phyloP scores from a whole-genome alignment of 2,329 filamentous ascomycete genomes.

The Stagonosporopsis vannaccii region DNA sequence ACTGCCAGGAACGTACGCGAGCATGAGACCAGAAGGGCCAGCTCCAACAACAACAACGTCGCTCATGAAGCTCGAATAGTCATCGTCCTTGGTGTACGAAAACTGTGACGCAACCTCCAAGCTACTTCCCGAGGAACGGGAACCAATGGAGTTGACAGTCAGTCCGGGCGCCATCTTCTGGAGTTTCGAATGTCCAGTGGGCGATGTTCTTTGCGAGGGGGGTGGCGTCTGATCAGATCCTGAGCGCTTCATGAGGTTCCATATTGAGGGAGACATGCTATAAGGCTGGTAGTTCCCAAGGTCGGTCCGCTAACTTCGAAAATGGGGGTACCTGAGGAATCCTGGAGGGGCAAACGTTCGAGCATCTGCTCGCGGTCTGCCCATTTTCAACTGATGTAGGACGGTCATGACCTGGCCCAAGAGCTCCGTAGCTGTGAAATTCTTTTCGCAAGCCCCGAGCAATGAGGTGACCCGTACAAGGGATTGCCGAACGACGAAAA shows the following conservation, averaged over 20 bases:
- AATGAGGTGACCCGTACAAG: constrained; percentile 38
- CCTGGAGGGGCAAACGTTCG: constrained; percentile 27
- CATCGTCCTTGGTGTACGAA: constrained; percentile 27
- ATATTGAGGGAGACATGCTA: constrained; percentile 45
- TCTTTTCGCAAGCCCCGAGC: constrained; percentile 19
- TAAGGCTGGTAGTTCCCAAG: constrained; percentile 23
- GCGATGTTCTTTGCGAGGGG: constrained; percentile 30
- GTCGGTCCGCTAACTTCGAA: constrained; percentile 30
- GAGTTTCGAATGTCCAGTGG: constrained; percentile 29
- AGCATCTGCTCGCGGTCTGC: constrained; percentile 29
- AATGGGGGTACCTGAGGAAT: constrained; percentile 37
- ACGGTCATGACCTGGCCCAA: constrained; percentile 19
- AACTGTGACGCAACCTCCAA: constrained; percentile 28
- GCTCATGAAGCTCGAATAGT: constrained; percentile 46
- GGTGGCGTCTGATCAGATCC: constrained; percentile 17
- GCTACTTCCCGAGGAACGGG: constrained; percentile 37
- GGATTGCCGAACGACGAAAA: constrained; percentile 18
- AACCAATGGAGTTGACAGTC: constrained; percentile 29
- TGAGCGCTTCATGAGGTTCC: constrained; percentile 46
- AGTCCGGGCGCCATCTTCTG: constrained; percentile 47
- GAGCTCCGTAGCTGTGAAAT: constrained; percentile 21
- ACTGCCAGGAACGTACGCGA: constrained; percentile 42
- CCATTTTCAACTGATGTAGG: constrained; percentile 35
- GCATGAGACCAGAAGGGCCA: constrained; percentile 53
- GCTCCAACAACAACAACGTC: constrained; percentile 53